These are phyloP conservation scores for Dictyostelium brefeldianum DNA, from an alignment of 78 protist genomes.

Conservation along the genomic window DNA sequence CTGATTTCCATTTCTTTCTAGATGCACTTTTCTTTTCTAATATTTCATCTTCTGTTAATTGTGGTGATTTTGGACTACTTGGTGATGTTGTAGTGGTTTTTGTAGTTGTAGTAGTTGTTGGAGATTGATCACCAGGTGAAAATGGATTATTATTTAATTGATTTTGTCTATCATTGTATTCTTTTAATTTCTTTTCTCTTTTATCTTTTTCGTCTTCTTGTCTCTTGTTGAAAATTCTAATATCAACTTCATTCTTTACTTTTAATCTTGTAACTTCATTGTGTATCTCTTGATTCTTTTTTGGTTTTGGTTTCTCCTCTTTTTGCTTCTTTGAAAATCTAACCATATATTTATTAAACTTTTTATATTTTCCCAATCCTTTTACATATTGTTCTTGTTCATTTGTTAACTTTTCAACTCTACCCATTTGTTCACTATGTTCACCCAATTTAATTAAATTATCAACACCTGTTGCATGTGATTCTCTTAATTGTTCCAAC, in stretches of 20 bases:
- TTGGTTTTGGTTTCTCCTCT: neutral
- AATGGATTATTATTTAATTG: slow-evolving; percentile 17
- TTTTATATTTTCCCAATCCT: slow-evolving; percentile 64
- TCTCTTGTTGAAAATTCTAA: slow-evolving; percentile 41
- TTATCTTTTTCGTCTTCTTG: slow-evolving; percentile 14
- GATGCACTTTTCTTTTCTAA: slow-evolving; percentile 23
- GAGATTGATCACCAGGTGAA: neutral
- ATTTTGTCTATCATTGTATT: neutral
- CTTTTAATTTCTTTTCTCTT: slow-evolving; percentile 23
- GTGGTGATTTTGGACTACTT: neutral
- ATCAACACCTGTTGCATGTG: slow-evolving; percentile 68
- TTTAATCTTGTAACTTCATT: slow-evolving; percentile 35
- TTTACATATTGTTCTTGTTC: slow-evolving; percentile 43
- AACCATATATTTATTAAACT: slow-evolving; percentile 61
- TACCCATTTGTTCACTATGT: slow-evolving; percentile 56
- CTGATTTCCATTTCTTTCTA: neutral
- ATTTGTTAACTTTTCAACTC: slow-evolving; percentile 8
- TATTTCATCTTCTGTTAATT: slow-evolving; percentile 17
- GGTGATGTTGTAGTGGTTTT: neutral
- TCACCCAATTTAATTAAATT: slow-evolving; percentile 21
- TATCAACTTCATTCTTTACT: slow-evolving; percentile 34
- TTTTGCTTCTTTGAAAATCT: slow-evolving; percentile 13
- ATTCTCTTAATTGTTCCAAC: slow-evolving; percentile 56
- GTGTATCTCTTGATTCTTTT: slow-evolving; percentile 19
- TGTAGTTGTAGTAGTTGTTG: neutral